phyloP scores from a whole-genome alignment of 108 stramenopile species.

The Cyclotella sp. region DNA sequence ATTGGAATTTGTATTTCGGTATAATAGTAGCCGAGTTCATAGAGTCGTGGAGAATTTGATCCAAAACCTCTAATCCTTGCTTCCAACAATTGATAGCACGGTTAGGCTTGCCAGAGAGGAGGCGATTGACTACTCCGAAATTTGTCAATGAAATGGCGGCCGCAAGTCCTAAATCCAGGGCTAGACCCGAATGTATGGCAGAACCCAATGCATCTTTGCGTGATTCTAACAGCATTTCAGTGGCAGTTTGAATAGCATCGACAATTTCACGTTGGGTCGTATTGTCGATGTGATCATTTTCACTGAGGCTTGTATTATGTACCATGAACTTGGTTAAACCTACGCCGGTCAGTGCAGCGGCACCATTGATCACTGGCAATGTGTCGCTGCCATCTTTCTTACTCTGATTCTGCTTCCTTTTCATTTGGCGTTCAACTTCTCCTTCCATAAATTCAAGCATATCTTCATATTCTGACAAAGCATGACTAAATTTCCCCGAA shows the following conservation, averaged over 20 bases:
- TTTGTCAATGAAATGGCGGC: conserved; percentile 47
- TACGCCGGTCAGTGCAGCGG: conserved; percentile 45
- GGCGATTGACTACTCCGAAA: conserved; percentile 29
- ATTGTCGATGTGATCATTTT: background rate
- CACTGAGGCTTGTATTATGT: background rate
- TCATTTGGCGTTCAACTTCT: conserved; percentile 35
- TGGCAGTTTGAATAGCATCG: conserved; percentile 42
- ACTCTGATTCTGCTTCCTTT: conserved; percentile 5
- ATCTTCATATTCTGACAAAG: conserved; percentile 49
- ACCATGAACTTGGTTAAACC: conserved; percentile 39
- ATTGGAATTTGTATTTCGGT: conserved; percentile 31
- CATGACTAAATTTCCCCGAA: conserved; percentile 42
- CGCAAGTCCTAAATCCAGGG: conserved; percentile 47
- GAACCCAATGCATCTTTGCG: conserved; percentile 43
- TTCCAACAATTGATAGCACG: conserved; percentile 32
- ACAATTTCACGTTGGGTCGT: conserved; percentile 23
- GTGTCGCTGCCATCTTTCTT: background rate
- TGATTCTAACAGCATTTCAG: conserved; percentile 50
- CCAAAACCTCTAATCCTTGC: conserved; percentile 31
- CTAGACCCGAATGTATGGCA: conserved; percentile 21
- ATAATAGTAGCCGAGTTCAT: conserved; percentile 33
- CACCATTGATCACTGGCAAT: conserved; percentile 48
- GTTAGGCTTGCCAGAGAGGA: background rate
- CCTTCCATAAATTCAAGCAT: conserved; percentile 43
- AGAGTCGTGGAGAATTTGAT: conserved; percentile 31